Conservation (phyloP, 257 asterid genomes). For the Nemophila menziesii region DNA sequence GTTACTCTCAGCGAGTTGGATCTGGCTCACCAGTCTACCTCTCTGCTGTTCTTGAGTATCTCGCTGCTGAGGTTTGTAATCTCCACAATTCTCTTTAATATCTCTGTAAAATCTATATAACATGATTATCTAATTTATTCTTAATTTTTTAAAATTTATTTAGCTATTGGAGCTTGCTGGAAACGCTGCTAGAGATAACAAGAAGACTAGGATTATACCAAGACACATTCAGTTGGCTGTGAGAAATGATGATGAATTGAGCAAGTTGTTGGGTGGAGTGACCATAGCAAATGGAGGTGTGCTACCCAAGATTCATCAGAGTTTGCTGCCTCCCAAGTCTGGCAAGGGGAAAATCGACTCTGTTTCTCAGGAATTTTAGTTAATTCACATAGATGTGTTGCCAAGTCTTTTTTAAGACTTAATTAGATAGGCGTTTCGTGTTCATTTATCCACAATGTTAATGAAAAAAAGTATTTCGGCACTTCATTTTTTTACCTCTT, state of each 20-base stretch:
- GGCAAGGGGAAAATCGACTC: slow-evolving; percentile 38
- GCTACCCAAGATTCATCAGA: slow-evolving; percentile 50
- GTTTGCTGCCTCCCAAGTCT: slow-evolving; percentile 35
- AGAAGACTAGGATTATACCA: slow-evolving; percentile 51
- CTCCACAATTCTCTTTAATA: neutral
- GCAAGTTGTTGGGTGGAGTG: slow-evolving; percentile 45
- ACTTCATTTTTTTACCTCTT: too few species aligned
- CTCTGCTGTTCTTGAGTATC: slow-evolving; percentile 55
- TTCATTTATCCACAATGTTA: too few species aligned
- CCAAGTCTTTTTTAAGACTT: neutral
- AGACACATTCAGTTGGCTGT: slow-evolving; percentile 67
- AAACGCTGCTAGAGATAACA: slow-evolving; percentile 56
- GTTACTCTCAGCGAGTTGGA: slow-evolving; percentile 56
- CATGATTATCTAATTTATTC: neutral
- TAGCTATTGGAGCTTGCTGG: slow-evolving; percentile 69
- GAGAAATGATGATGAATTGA: slow-evolving; percentile 57
- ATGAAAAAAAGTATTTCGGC: too few species aligned
- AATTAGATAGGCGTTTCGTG: too few species aligned
- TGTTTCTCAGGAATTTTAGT: slow-evolving; percentile 52
- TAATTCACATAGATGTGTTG: neutral
- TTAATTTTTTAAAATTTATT: too few species aligned
- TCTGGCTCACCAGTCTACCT: slow-evolving; percentile 64
- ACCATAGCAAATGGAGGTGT: slow-evolving; percentile 66
- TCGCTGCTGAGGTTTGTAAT: slow-evolving; percentile 45
- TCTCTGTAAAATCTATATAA: neutral